Percentiles rank a stretch among this genome's conserved stretches.
phyloP scores from a whole-genome alignment of 2,329 filamentous ascomycete species.

The Phialophora tarda region DNA sequence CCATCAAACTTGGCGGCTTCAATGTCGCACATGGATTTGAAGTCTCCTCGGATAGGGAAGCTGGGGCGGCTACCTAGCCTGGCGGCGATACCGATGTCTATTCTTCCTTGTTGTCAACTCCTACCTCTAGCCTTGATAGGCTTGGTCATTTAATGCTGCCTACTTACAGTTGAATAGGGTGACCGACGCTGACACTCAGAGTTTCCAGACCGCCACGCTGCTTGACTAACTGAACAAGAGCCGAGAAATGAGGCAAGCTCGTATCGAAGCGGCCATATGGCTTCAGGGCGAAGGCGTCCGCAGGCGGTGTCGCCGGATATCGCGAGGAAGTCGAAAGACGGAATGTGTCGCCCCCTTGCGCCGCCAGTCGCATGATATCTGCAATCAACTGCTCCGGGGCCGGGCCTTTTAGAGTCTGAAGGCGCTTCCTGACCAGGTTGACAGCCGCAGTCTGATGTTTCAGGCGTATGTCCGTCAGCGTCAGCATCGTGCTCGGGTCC shows the following conservation, averaged over 20 bases:
- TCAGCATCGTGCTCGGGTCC: neutral
- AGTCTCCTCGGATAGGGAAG: slow-evolving; percentile 9
- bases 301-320: neutral
- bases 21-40: slow-evolving; percentile 4
- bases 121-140: neutral
- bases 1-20: slow-evolving; percentile 4
- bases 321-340: neutral
- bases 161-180: slow-evolving; percentile 10
- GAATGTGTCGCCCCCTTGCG: neutral
- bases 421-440: slow-evolving; percentile 3
- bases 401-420: slow-evolving; percentile 1
- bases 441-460: slow-evolving; percentile 11
- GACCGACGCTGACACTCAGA: slow-evolving; percentile 7
- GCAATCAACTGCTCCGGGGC: slow-evolving; percentile 6
- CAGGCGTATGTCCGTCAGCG: slow-evolving; percentile 4
- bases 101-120: slow-evolving; percentile 4
- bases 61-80: slow-evolving; percentile 3
- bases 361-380: slow-evolving; percentile 11
- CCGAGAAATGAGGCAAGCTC: slow-evolving; percentile 7
- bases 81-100: slow-evolving; percentile 7
- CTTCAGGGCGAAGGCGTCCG: slow-evolving; percentile 1
- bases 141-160: neutral
- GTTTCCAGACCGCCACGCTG: slow-evolving; percentile 4
- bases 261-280: slow-evolving; percentile 10
- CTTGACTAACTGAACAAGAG: slow-evolving; percentile 2